These are phyloP conservation scores for Acaromyces ingoldii DNA, from an alignment of 1,284 basidiomycete genomes.

Conservation along the genomic window DNA sequence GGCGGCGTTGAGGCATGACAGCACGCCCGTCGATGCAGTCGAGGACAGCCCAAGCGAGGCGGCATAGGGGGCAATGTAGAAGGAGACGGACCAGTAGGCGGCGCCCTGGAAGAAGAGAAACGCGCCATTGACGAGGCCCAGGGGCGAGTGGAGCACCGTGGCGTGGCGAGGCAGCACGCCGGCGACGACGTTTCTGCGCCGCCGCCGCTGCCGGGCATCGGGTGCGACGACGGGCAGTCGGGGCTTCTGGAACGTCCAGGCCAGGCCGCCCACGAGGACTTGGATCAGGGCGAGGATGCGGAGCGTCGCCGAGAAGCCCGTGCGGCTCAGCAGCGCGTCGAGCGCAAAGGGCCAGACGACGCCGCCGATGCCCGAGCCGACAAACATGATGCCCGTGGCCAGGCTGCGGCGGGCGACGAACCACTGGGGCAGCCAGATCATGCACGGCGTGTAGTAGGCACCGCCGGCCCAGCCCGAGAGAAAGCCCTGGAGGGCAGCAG, in stretches of 20 bases:
- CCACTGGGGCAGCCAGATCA: slow-evolving; percentile 26
- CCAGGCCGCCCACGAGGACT: slow-evolving; percentile 17
- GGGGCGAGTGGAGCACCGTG: background rate
- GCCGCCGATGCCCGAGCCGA: slow-evolving; percentile 25
- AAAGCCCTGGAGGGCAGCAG: slow-evolving; percentile 27
- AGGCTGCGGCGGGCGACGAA: slow-evolving; percentile 3
- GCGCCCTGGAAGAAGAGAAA: slow-evolving; percentile 18
- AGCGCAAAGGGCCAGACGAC: slow-evolving; percentile 33
- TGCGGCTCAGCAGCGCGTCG: slow-evolving; percentile 11
- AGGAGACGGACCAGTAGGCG: slow-evolving; percentile 26
- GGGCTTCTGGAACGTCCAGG: slow-evolving; percentile 8
- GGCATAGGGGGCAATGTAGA: slow-evolving; percentile 32
- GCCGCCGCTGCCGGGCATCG: background rate
- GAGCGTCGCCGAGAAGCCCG: slow-evolving; percentile 33
- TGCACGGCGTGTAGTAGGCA: slow-evolving; percentile 20
- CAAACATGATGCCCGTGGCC: slow-evolving; percentile 20
- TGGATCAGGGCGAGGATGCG: slow-evolving; percentile 19
- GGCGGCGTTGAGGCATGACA: slow-evolving; percentile 32
- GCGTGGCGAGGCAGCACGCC: background rate
- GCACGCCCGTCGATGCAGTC: slow-evolving; percentile 24
- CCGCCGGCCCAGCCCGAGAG: slow-evolving; percentile 25
- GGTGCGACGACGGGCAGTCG: background rate
- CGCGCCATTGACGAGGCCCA: background rate
- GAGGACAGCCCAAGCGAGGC: slow-evolving; percentile 21
- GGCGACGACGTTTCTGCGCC: background rate